Base-by-base conservation (phyloP, 169 alveolate species). In the Theileria sp. region DNA sequence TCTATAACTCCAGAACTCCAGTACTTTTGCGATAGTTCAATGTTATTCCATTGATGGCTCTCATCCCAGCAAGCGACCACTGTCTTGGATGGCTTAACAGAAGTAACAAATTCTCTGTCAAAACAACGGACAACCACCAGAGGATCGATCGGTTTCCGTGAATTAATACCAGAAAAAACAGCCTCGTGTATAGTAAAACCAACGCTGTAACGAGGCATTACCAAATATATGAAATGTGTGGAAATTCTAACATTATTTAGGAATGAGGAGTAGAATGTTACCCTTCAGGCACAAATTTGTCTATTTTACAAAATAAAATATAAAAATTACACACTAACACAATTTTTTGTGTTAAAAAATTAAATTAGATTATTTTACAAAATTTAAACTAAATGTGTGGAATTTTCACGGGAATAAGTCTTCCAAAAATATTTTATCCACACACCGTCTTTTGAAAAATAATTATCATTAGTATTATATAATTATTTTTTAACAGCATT, bases 1-100 rank as follows among this genome's bases (percentile, higher is more conserved):
- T 93, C 95, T 21, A 95, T 92, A 70, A 91, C 93, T 66, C 96
- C 94, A 64, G 92, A 86, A 25, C 88, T 93, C 98, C 98, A 95
- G 77, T 93, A 96, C 17, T 93, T 79, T 82, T 79, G 91, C 36
- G 97, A 85, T 25, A 94, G 86, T 51, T 83, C 89, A 6, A 95
- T 51, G 88, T 95, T 93, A 49, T 90, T 88, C 98, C 98, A 95
- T 51, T 93, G 80, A 81, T 86, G 87, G 69, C 94, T 81, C 73
- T 94, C 97, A 62, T 95, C 98, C 98, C 98, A 95, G 78, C 93
- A 92, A 23, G 95, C 95, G 15, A 94, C 95, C 32, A 86, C 92
- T 72, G 94, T 88, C 79, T 94, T 95, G 61, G 91, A 83, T 64
- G 83, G 85, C 77, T 95, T 95, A 51, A 94, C 84, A 21, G 93